These are phyloP conservation scores for Tricladium varicosporioides DNA, from an alignment of 2,329 filamentous ascomycete species.

Conservation along the genomic window DNA sequence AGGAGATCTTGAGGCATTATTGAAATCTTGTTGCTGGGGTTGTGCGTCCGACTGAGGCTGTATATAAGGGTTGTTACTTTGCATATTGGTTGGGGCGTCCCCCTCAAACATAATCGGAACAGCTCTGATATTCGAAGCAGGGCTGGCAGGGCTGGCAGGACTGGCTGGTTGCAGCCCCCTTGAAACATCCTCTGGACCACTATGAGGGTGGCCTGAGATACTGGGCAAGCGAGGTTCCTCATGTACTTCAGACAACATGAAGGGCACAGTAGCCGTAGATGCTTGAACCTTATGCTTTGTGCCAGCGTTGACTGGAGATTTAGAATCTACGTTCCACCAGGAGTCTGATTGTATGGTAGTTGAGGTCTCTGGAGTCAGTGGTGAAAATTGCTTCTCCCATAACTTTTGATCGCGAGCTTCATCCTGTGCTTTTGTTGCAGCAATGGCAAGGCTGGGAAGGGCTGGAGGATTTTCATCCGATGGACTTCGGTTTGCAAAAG, in stretches of 20 bases:
- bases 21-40: no score
- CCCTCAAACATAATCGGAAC: slow-evolving; percentile 16
- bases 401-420: slow-evolving; percentile 22
- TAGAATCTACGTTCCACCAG: slow-evolving; percentile 38
- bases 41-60: slow-evolving; percentile 18
- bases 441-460: slow-evolving; percentile 36
- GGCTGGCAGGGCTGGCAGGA: neutral
- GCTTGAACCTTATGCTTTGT: slow-evolving; percentile 29
- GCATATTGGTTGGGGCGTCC: slow-evolving; percentile 11
- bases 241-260: slow-evolving; percentile 23
- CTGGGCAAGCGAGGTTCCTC: neutral
- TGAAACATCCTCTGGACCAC: slow-evolving; percentile 9
- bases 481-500: slow-evolving; percentile 25
- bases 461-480: slow-evolving; percentile 23
- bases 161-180: slow-evolving; percentile 1
- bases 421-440: slow-evolving; percentile 28
- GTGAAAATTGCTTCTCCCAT: slow-evolving; percentile 36
- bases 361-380: slow-evolving; percentile 28
- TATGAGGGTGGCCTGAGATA: slow-evolving; percentile 5
- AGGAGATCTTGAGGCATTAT: slow-evolving; percentile 2
- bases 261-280: slow-evolving; percentile 27
- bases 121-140: slow-evolving; percentile 15
- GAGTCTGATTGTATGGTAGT: slow-evolving; percentile 34
- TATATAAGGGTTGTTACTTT: slow-evolving; percentile 28
- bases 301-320: slow-evolving; percentile 23